phyloP scores from a whole-genome alignment of 345 rosid species.

The Citrus glauca region DNA sequence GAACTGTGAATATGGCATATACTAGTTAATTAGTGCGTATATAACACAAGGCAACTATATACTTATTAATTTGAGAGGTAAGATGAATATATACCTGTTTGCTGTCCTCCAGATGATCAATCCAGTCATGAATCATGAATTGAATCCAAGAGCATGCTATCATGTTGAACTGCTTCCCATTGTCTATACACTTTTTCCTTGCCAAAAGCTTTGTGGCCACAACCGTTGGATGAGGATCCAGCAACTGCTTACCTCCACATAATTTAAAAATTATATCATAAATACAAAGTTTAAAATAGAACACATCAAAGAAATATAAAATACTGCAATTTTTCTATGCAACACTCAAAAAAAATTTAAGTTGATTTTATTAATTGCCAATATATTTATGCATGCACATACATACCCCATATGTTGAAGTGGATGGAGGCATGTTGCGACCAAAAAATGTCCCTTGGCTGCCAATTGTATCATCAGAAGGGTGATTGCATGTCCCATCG shows the following conservation, averaged over 20 bases:
- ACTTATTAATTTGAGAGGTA: background rate
- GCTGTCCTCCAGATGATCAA: conserved; percentile 76
- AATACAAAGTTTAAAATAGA: no score
- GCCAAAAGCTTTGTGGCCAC: conserved; percentile 61
- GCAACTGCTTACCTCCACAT: conserved; percentile 27
- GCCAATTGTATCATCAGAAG: conserved; percentile 47
- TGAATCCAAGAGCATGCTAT: conserved; percentile 82
- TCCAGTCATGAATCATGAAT: conserved; percentile 91
- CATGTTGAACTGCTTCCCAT: conserved; percentile 66
- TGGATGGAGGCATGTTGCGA: conserved; percentile 60
- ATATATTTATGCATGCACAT: background rate
- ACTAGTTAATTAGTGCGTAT: no score
- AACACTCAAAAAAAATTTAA: no score
- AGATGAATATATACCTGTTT: conserved; percentile 36
- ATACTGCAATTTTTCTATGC: no score
- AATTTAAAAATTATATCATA: background rate
- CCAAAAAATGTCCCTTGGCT: conserved; percentile 63
- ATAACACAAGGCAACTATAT: no score
- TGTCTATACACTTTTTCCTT: conserved; percentile 50
- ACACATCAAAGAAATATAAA: no score
- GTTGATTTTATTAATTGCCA: no score
- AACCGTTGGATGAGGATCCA: conserved; percentile 73
- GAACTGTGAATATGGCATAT: no score
- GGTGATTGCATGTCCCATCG: conserved; percentile 65
- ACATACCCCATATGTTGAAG: conserved; percentile 48